phyloP scores from a whole-genome alignment of 2,329 filamentous ascomycete species.

The Pseudogymnoascus sp. region DNA sequence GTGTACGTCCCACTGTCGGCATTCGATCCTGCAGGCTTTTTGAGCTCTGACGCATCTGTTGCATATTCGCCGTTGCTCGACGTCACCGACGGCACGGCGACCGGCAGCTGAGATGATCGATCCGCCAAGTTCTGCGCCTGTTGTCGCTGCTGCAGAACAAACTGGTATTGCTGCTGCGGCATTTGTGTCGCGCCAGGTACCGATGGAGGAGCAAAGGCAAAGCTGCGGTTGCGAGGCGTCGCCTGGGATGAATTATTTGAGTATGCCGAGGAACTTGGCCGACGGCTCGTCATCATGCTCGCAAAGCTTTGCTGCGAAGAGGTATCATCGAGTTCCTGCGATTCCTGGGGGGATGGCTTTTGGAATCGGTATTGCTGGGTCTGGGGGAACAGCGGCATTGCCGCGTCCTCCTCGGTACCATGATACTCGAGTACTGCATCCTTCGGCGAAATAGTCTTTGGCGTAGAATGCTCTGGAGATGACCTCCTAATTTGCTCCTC shows the following conservation, averaged over 20 bases:
- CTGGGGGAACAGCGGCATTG: conserved; percentile 67
- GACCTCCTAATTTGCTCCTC: conserved; percentile 34
- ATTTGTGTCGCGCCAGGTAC: conserved; percentile 25
- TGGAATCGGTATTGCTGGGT: conserved; percentile 34
- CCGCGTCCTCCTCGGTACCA: conserved; percentile 63
- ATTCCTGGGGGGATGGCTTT: conserved; percentile 22
- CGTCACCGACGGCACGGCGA: conserved; percentile 35
- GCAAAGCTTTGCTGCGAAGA: conserved; percentile 36
- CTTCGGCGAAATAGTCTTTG: conserved; percentile 89
- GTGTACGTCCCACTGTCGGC: conserved; percentile 88
- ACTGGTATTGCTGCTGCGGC: conserved; percentile 28
- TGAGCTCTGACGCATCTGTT: conserved; percentile 22
- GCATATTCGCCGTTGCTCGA: conserved; percentile 33
- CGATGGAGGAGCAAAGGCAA: conserved; percentile 41
- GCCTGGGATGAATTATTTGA: conserved; percentile 26
- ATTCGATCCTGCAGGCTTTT: conserved; percentile 53
- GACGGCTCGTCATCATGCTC: conserved; percentile 35
- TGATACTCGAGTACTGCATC: conserved; percentile 83
- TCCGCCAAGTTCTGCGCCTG: conserved; percentile 25
- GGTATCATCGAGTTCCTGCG: conserved; percentile 30
- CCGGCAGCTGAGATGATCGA: conserved; percentile 23
- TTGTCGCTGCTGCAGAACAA: conserved; percentile 23
- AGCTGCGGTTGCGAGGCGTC: conserved; percentile 28
- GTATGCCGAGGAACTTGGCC: conserved; percentile 32
- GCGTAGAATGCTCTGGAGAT: conserved; percentile 42